phyloP scores from a whole-genome alignment of 2,329 filamentous ascomycete genomes.

The Pyricularia grisea region DNA sequence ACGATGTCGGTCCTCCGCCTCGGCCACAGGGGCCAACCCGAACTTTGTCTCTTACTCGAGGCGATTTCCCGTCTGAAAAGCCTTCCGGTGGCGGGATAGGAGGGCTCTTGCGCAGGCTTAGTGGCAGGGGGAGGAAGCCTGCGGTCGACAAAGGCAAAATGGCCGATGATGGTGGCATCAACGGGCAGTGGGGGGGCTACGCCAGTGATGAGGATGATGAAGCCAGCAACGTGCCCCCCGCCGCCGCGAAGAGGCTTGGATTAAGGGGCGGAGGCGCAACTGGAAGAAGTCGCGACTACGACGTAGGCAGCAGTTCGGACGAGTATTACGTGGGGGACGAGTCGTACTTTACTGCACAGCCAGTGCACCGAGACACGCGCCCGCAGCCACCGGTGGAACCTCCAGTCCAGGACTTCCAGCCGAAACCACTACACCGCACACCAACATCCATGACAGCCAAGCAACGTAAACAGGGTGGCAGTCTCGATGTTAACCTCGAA shows the following conservation, averaged over 20 bases:
- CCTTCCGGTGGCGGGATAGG: conserved; percentile 11
- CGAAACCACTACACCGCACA: conserved; percentile 51
- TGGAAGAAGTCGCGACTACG: neutral
- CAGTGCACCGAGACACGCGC: conserved; percentile 14
- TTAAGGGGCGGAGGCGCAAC: neutral
- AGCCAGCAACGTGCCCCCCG: neutral
- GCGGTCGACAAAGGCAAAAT: conserved; percentile 7
- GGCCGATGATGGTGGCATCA: conserved; percentile 43
- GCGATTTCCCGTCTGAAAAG: neutral
- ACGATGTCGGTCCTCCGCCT: conserved; percentile 13
- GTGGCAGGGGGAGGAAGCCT: conserved; percentile 28
- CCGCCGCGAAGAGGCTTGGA: conserved; percentile 2
- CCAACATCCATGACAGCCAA: conserved; percentile 60
- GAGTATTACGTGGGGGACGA: conserved; percentile 50
- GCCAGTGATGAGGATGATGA: conserved; percentile 25
- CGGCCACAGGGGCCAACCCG: conserved; percentile 15
- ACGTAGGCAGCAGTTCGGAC: conserved; percentile 16
- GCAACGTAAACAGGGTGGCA: conserved; percentile 42
- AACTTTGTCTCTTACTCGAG: conserved; percentile 3
- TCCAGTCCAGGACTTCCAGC: conserved; percentile 9
- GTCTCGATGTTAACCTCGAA: conserved; percentile 62
- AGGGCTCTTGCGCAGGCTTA: conserved; percentile 22
- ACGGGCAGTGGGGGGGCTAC: conserved; percentile 43
- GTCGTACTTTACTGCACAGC: conserved; percentile 40
- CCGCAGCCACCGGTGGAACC: neutral